Percentiles rank a stretch among this genome's conserved stretches.
These are phyloP conservation scores for Spinellus fusiger DNA, from an alignment of 192 early-diverging fungal species.

Conservation along the genomic window DNA sequence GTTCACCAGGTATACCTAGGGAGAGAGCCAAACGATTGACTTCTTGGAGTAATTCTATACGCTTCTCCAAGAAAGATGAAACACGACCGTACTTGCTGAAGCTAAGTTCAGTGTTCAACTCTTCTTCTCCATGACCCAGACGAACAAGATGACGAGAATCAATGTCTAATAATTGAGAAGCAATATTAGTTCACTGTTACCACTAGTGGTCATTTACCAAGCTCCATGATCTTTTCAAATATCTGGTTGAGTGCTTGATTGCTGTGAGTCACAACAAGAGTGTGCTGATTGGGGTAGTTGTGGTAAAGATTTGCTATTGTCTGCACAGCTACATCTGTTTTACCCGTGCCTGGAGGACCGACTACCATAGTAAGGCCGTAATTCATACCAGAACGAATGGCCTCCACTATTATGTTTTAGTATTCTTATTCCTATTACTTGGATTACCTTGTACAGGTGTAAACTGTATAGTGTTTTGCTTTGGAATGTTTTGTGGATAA, in stretches of 20 bases:
- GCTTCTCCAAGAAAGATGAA: slow-evolving; percentile 80
- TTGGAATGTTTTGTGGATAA: slow-evolving; percentile 63
- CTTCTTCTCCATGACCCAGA: slow-evolving; percentile 92
- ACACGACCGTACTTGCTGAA: slow-evolving; percentile 95
- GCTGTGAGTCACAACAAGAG: slow-evolving; percentile 89
- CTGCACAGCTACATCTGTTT: slow-evolving; percentile 97
- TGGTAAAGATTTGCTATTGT: slow-evolving; percentile 95
- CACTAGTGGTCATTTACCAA: slow-evolving; percentile 19
- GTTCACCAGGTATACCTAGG: slow-evolving; percentile 73
- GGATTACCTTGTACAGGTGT: slow-evolving; percentile 72
- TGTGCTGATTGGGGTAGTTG: slow-evolving; percentile 84
- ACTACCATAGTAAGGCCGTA: slow-evolving; percentile 90
- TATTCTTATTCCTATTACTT: background rate
- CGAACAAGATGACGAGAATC: slow-evolving; percentile 91
- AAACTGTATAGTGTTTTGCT: slow-evolving; percentile 72
- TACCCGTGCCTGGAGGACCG: slow-evolving; percentile 98
- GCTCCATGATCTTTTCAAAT: slow-evolving; percentile 89
- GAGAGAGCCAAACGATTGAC: slow-evolving; percentile 76
- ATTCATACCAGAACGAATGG: slow-evolving; percentile 80
- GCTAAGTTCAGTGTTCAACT: slow-evolving; percentile 69
- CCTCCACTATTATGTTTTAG: slow-evolving; percentile 47
- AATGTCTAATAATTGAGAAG: slow-evolving; percentile 70
- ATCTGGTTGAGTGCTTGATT: slow-evolving; percentile 99
- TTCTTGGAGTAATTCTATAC: slow-evolving; percentile 63
- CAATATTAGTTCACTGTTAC: background rate